Percentiles rank a stretch among this genome's conserved stretches.
phyloP scores from a whole-genome alignment of 306 rosid genomes.

The Senna tora region DNA sequence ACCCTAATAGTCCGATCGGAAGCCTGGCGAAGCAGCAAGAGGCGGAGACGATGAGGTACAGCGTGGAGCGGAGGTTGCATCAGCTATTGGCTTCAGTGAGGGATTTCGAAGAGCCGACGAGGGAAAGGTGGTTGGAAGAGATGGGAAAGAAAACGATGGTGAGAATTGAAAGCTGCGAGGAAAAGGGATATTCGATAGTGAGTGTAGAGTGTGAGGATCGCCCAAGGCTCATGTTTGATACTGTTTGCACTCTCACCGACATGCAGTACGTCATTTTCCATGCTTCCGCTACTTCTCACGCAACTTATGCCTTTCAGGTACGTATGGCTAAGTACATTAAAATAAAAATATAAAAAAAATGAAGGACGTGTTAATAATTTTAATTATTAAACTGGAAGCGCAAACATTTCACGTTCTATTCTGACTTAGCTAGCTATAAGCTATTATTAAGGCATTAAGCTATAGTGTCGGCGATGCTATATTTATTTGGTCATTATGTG shows the following conservation, averaged over 20 bases:
- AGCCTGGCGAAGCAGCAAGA: constrained; percentile 40
- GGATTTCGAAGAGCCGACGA: constrained; percentile 52
- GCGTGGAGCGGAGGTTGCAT: constrained; percentile 71
- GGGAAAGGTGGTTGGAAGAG: constrained; percentile 16
- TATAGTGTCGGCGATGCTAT: too few species aligned
- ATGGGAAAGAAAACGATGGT: constrained; percentile 49
- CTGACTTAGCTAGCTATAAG: too few species aligned
- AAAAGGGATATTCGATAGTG: constrained; percentile 63
- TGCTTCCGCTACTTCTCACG: constrained; percentile 53
- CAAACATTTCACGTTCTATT: too few species aligned
- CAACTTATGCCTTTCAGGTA: constrained; percentile 64
- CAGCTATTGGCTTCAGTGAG: constrained; percentile 61
- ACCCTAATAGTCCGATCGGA: constrained; percentile 11
- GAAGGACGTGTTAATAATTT: too few species aligned
- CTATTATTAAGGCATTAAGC: too few species aligned
- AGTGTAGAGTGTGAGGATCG: constrained; percentile 66
- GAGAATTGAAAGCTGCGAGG: constrained; percentile 59
- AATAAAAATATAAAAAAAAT: too few species aligned
- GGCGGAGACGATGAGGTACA: constrained; percentile 52
- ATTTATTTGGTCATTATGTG: too few species aligned
- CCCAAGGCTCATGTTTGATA: constrained; percentile 76
- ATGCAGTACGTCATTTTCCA: constrained; percentile 73
- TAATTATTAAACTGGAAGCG: too few species aligned
- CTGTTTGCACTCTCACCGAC: constrained; percentile 76
- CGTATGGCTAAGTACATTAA: too few species aligned